Conservation (phyloP, 768 basidiomycete species). For the Steccherinum ochraceum region DNA sequence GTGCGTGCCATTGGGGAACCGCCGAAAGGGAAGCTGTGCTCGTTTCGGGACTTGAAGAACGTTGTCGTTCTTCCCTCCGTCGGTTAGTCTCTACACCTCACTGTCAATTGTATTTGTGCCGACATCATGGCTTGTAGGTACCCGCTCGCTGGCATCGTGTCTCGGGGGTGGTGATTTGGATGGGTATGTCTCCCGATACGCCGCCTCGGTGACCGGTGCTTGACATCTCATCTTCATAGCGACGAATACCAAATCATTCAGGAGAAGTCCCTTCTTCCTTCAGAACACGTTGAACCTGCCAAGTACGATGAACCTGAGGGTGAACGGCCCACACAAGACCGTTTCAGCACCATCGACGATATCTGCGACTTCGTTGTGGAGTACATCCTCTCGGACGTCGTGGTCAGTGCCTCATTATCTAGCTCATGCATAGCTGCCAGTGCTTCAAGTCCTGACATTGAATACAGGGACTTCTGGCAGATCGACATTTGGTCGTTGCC, state of each 20-base stretch:
- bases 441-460: slow-evolving; percentile 2
- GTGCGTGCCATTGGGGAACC: slow-evolving; percentile 70
- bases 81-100: slow-evolving; percentile 30
- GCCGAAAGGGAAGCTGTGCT: slow-evolving; percentile 44
- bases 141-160: slow-evolving; percentile 58
- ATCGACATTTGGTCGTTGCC: slow-evolving; percentile 63
- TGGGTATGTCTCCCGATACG: slow-evolving; percentile 52
- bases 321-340: slow-evolving; percentile 11
- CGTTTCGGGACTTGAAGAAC: slow-evolving; percentile 59
- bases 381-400: slow-evolving; percentile 76
- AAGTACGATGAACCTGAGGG: slow-evolving; percentile 37
- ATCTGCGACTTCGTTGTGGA: slow-evolving; percentile 78
- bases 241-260: slow-evolving; percentile 62
- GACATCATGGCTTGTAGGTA: slow-evolving; percentile 29
- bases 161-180: slow-evolving; percentile 75
- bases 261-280: slow-evolving; percentile 48
- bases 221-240: slow-evolving; percentile 32
- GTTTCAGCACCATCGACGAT: slow-evolving; percentile 55
- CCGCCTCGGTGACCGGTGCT: too few relatives aligned
- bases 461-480: slow-evolving; percentile 61
- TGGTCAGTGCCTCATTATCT: slow-evolving; percentile 38
- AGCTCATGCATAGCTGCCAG: neutral
- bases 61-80: slow-evolving; percentile 64
- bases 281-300: slow-evolving; percentile 42
- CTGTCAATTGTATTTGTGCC: neutral